Conservation (phyloP, 78 protist species). For the Speleostelium caveatum region DNA sequence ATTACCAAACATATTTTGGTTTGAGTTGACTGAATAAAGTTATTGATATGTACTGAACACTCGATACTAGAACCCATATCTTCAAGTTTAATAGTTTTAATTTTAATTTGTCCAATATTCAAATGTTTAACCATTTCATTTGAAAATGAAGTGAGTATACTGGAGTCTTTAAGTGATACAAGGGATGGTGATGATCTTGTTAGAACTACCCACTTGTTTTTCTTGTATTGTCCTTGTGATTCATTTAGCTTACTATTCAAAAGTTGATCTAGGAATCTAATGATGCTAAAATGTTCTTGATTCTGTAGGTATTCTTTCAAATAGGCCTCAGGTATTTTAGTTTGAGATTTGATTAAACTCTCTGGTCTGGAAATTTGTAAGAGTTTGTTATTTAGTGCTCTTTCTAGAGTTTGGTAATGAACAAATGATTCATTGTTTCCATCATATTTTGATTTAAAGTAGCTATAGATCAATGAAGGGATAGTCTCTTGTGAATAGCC, state of each 20-base stretch:
- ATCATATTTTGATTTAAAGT: background rate
- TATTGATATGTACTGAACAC: background rate
- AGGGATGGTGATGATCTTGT: conserved; percentile 52
- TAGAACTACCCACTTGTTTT: conserved; percentile 69
- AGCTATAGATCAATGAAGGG: conserved; percentile 14
- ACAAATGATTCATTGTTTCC: background rate
- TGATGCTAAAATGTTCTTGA: conserved; percentile 69
- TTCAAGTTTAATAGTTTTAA: conserved; percentile 24
- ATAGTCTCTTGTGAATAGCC: conserved; percentile 53
- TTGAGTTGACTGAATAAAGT: background rate
- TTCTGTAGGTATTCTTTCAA: conserved; percentile 33
- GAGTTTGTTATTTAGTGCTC: conserved; percentile 21
- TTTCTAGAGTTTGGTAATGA: background rate
- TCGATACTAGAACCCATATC: conserved; percentile 17
- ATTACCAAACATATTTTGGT: conserved; percentile 21
- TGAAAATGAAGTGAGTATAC: background rate
- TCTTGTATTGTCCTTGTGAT: too few relatives aligned
- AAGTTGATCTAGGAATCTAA: conserved; percentile 26
- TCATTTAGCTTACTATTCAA: background rate
- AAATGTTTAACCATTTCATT: background rate
- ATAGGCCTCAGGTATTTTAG: conserved; percentile 1
- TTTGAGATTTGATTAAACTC: background rate
- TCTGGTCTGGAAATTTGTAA: conserved; percentile 70
- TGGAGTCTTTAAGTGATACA: background rate
- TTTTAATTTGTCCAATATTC: background rate